Evolutionary conservation across 2,329 filamentous ascomycete species (phyloP), one percentile per base, ranked within the genome.

Genomic region (Penicillium sp.): DNA sequence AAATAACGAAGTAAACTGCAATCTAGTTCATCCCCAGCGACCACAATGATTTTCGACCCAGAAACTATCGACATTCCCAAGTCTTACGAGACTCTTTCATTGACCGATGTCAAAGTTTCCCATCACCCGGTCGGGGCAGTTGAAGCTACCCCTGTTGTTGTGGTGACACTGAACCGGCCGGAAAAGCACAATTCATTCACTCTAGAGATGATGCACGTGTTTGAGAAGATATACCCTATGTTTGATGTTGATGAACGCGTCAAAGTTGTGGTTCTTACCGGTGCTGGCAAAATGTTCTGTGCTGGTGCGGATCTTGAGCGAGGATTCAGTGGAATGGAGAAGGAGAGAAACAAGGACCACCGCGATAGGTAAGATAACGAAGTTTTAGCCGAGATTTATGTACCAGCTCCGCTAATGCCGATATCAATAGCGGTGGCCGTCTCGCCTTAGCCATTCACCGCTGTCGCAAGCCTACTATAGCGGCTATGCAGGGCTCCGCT

Each of bases 111-210:
- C 66, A 69, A 66, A 50, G 60, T 74, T 52, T 67, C 67, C 17
- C 72, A 75, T 50, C 66, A 73, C 27, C 73, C 73, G 7, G 63
- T 62, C 6, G 68, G 62, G 35, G 84, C 86, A 0, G 72, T 80
- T 12, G 75, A 79, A 2, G 80, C 83, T 6, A 73, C 71, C 0
- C 59, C 64, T 0, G 74, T 83, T 25, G 73, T 78, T 47, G 64
- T 83, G 37, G 62, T 85, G 53, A 76, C 78, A n/a, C 70, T 84
- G 61, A 80, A 83, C 69, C 77, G 83, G 6, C 82, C 81, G 2
- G 73, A 77, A 52, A 84, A 85, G 69, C 76, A 82, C 38, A 86
- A 86, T 72, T 82, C 83, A 7, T 76, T 85, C 53, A 84, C 81
- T 2, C 73, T 79, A 55, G 70, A 70, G 43, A 77, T 84, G 69